These are phyloP conservation scores for Verticillium longisporum DNA, from an alignment of 2,329 filamentous ascomycete genomes.

Conservation along the genomic window DNA sequence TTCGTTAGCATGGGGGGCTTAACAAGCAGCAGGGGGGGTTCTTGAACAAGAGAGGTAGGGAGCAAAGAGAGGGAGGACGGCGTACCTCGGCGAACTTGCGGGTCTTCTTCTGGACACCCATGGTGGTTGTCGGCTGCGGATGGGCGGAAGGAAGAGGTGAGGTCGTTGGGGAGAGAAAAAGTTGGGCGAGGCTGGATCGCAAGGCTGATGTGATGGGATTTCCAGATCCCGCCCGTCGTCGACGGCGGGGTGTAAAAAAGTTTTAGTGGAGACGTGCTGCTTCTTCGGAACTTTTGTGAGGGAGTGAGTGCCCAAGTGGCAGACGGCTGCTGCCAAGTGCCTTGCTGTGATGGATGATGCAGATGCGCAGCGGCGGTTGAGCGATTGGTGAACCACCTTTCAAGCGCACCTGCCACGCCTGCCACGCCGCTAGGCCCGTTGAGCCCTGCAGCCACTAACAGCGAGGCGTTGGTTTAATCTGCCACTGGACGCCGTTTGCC, in stretches of 20 bases:
- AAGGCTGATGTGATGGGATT: slow-evolving; percentile 1
- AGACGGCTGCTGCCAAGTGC: not conserved
- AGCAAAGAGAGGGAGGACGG: slow-evolving; percentile 12
- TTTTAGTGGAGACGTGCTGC: not conserved
- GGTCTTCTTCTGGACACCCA: slow-evolving; percentile 86
- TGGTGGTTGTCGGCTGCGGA: slow-evolving; percentile 26
- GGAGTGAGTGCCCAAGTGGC: not conserved
- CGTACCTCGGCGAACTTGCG: slow-evolving; percentile 76
- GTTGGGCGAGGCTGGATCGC: not conserved
- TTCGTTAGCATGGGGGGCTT: not conserved
- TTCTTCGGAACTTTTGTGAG: too few relatives aligned
- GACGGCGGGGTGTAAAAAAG: slow-evolving; percentile 1
- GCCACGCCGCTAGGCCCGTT: not conserved
- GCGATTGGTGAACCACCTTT: not conserved
- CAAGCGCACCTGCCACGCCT: not conserved
- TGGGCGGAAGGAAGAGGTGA: not conserved
- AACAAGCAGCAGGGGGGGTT: slow-evolving; percentile 1
- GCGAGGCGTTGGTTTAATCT: not conserved
- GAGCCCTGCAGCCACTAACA: not conserved
- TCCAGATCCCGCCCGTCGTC: not conserved
- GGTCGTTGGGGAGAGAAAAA: not conserved
- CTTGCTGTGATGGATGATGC: too few relatives aligned
- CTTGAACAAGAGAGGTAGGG: slow-evolving; percentile 12
- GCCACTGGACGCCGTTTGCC: not conserved
- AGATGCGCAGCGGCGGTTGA: not conserved